phyloP scores from a whole-genome alignment of 2,329 filamentous ascomycete species.

The Fusarium caatingaense region DNA sequence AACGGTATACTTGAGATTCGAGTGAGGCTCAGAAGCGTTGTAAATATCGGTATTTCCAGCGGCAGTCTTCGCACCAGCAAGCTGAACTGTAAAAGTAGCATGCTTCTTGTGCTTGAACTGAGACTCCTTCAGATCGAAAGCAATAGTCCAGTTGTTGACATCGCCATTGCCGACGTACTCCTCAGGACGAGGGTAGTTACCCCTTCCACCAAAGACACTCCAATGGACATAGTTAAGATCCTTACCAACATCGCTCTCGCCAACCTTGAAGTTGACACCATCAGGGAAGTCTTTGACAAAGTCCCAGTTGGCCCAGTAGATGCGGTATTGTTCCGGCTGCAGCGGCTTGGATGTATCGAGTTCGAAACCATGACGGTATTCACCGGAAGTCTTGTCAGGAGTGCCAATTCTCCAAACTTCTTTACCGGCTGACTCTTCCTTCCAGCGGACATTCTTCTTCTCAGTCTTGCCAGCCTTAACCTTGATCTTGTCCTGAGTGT shows the following conservation, averaged over 20 bases:
- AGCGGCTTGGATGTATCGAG: slow-evolving; percentile 60
- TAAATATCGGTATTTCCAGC: slow-evolving; percentile 70
- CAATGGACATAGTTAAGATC: slow-evolving; percentile 75
- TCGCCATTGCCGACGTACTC: slow-evolving; percentile 56
- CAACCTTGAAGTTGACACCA: slow-evolving; percentile 68
- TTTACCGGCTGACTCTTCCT: slow-evolving; percentile 64
- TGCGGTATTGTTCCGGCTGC: slow-evolving; percentile 67
- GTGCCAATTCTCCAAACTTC: slow-evolving; percentile 73
- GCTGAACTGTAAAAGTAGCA: slow-evolving; percentile 71
- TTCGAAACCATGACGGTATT: slow-evolving; percentile 68
- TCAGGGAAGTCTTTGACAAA: slow-evolving; percentile 69
- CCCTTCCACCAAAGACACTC: slow-evolving; percentile 70
- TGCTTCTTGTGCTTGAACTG: slow-evolving; percentile 55
- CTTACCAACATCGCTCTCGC: slow-evolving; percentile 58
- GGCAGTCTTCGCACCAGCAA: slow-evolving; percentile 71
- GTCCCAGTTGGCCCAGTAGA: slow-evolving; percentile 72
- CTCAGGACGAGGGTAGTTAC: slow-evolving; percentile 58
- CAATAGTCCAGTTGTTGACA: slow-evolving; percentile 70
- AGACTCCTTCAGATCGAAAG: slow-evolving; percentile 59
- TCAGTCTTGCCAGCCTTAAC: slow-evolving; percentile 54
- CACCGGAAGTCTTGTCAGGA: slow-evolving; percentile 70
- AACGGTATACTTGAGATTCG: slow-evolving; percentile 63
- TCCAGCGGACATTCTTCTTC: slow-evolving; percentile 59
- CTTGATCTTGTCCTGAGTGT: slow-evolving; percentile 61
- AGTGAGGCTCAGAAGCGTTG: slow-evolving; percentile 63